Evolutionary conservation across 1,139 yeast genomes (phyloP).

Genomic region (Diutina sp.): DNA sequence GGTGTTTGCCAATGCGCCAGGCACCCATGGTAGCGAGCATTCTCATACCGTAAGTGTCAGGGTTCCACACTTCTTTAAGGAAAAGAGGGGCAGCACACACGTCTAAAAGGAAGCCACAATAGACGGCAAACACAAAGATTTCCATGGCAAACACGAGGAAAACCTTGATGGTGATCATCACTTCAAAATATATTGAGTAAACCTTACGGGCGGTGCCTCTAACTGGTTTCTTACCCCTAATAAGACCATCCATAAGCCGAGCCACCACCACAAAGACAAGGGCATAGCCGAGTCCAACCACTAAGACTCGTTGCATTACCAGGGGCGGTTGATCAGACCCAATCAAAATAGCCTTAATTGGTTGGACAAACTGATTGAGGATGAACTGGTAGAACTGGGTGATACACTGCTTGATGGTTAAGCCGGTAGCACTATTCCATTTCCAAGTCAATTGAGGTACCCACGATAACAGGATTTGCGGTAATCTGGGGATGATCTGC

Average conservation of each 20-base stretch:
- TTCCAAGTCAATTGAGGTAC: not conserved
- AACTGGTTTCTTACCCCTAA: constrained; percentile 23
- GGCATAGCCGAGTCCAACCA: constrained; percentile 26
- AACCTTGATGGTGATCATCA: constrained; percentile 53
- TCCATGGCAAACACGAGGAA: constrained; percentile 67
- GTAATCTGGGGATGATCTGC: not conserved
- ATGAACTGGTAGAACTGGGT: not conserved
- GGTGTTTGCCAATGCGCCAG: not conserved
- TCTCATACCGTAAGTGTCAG: constrained; percentile 7
- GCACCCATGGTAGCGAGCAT: constrained; percentile 14
- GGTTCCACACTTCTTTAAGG: constrained; percentile 9
- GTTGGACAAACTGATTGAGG: not conserved
- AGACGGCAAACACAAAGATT: constrained; percentile 69
- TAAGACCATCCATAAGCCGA: constrained; percentile 21
- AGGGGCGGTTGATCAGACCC: not conserved
- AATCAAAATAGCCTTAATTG: not conserved
- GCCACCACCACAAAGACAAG: constrained; percentile 16
- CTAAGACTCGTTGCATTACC: constrained; percentile 20
- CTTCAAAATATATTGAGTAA: constrained; percentile 40
- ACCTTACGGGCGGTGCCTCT: constrained; percentile 34
- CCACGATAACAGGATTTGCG: not conserved
- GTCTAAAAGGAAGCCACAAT: constrained; percentile 73
- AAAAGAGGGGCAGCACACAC: constrained; percentile 51
- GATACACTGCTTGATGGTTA: not conserved
- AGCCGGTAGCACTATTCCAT: not conserved